phyloP scores from a whole-genome alignment of 2,329 filamentous ascomycete species.

The Nemania sp. region DNA sequence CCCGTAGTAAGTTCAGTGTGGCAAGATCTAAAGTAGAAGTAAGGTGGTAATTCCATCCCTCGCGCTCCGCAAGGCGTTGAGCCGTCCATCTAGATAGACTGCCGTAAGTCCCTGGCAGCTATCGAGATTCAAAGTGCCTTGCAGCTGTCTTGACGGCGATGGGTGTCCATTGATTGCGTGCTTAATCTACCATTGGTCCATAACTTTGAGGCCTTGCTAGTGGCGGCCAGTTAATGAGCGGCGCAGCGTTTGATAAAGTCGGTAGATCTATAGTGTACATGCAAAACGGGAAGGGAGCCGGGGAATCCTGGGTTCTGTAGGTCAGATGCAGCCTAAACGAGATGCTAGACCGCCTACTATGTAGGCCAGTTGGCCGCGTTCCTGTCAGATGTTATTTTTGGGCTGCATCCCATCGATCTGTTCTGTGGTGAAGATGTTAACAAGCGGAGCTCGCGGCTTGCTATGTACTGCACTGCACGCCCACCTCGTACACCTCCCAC shows the following conservation, averaged over 20 bases:
- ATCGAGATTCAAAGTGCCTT: not conserved
- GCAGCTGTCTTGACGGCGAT: not conserved
- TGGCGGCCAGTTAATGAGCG: constrained; percentile 8
- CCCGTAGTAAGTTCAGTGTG: constrained; percentile 3
- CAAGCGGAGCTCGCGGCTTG: not conserved
- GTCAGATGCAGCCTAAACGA: constrained; percentile 26
- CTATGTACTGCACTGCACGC: not conserved
- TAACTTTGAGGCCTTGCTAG: constrained; percentile 14
- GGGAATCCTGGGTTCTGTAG: constrained; percentile 18
- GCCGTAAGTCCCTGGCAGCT: not conserved
- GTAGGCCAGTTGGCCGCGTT: constrained; percentile 13
- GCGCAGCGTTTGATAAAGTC: not conserved
- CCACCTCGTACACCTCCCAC: not conserved
- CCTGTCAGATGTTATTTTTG: constrained; percentile 21
- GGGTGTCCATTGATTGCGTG: not conserved
- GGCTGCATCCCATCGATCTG: constrained; percentile 12
- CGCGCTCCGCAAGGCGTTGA: constrained; percentile 10
- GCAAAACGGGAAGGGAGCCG: constrained; percentile 17
- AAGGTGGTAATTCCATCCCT: not conserved
- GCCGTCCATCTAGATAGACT: not conserved
- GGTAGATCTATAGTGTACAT: not conserved
- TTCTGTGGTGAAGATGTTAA: constrained; percentile 1
- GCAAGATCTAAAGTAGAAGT: constrained; percentile 11
- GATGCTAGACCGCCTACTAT: too few species aligned
- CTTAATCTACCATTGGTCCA: constrained; percentile 4